Evolutionary conservation across 108 stramenopile genomes (phyloP).

Genomic region (Cyclotella baltica): DNA sequence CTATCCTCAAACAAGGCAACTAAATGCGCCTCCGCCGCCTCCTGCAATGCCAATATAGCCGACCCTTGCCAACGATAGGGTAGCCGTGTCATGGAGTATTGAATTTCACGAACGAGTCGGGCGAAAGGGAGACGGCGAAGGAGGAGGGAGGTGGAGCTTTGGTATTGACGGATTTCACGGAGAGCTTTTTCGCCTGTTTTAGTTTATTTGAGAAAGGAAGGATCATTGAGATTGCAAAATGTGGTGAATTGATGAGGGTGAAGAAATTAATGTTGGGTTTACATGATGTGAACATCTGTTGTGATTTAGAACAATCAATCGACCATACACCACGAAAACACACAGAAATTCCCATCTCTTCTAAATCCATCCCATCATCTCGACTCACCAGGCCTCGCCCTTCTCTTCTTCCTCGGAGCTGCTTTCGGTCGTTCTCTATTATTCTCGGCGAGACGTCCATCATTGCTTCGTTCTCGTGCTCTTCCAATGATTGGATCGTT

Average conservation of each 20-base stretch:
- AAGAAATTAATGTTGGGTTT: not conserved
- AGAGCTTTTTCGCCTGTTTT: conserved; percentile 79
- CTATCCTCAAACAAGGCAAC: conserved; percentile 96
- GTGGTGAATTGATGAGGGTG: not conserved
- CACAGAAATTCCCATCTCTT: not conserved
- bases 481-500: conserved; percentile 41
- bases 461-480: conserved; percentile 18
- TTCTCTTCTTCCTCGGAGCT: conserved; percentile 6
- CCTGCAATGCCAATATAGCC: conserved; percentile 96
- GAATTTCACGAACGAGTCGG: conserved; percentile 90
- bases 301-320: not conserved
- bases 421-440: not conserved
- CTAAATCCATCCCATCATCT: not conserved
- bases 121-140: conserved; percentile 97
- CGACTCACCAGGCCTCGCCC: not conserved
- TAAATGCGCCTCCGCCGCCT: conserved; percentile 94
- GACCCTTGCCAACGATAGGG: conserved; percentile 93
- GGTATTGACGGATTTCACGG: conserved; percentile 93
- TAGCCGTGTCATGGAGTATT: conserved; percentile 58
- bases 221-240: not conserved
- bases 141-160: conserved; percentile 91
- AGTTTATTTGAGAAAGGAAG: not conserved
- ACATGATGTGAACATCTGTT: no score
- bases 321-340: not conserved
- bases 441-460: conserved; percentile 23